phyloP scores from a whole-genome alignment of 148 eudicot genomes.

The Rhododendron kiyosumense region DNA sequence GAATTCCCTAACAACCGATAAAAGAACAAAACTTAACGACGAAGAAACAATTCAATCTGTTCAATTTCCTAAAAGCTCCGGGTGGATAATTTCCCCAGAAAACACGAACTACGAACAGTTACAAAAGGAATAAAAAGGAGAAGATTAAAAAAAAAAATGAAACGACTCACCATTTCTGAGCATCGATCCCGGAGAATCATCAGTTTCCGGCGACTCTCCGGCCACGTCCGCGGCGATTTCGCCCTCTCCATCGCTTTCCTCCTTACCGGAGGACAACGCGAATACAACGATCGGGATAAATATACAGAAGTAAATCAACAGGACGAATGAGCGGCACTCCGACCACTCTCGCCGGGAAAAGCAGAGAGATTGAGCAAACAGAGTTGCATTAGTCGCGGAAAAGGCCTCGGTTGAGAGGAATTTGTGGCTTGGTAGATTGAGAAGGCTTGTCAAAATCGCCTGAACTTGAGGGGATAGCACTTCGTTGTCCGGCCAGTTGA shows the following conservation, averaged over 20 bases:
- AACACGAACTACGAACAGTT: not conserved
- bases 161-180: not conserved
- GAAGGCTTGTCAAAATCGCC: not conserved
- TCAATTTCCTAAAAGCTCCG: not conserved
- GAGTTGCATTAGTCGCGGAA: not conserved
- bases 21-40: not conserved
- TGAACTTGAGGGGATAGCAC: not conserved
- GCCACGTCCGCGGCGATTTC: not conserved
- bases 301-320: not conserved
- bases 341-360: not conserved
- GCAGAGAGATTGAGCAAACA: not conserved
- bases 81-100: not conserved
- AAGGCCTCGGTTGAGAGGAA: not conserved
- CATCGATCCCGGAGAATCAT: not conserved
- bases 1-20: no score
- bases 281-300: not conserved
- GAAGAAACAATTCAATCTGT: not conserved
- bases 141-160: no score
- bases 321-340: not conserved
- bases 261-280: not conserved
- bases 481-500: not conserved
- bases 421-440: not conserved
- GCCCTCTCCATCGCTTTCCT: not conserved
- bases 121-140: not conserved
- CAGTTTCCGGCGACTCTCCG: not conserved